Conservation (phyloP, 1,284 basidiomycete genomes). For the Violaceomyces palustris region DNA sequence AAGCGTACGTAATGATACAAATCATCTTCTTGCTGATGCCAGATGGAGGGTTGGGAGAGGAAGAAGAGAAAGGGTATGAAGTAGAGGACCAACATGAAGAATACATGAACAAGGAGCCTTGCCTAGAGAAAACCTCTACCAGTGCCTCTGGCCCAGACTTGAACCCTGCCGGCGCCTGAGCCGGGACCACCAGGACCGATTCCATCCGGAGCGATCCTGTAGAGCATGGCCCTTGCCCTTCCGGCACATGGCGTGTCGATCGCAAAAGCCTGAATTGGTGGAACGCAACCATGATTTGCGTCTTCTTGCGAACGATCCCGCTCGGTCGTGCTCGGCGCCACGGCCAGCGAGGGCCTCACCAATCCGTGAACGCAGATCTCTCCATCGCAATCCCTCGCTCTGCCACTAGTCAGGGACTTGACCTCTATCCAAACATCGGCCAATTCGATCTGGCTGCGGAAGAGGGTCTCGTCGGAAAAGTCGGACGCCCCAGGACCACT, state of each 20-base stretch:
- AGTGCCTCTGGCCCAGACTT: conserved; percentile 27
- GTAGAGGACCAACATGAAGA: too few species aligned
- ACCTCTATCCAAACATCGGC: conserved; percentile 35
- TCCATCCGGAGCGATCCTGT: conserved; percentile 26
- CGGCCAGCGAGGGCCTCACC: conserved; percentile 15
- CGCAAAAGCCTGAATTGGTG: conserved; percentile 18
- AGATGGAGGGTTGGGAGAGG: too few species aligned
- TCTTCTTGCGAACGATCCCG: background rate
- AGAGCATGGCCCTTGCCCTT: conserved; percentile 20
- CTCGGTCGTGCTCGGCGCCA: too few species aligned
- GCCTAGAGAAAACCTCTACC: conserved; percentile 26
- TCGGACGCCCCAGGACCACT: conserved; percentile 27
- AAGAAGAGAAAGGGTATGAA: too few species aligned
- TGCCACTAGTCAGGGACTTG: conserved; percentile 28
- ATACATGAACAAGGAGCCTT: too few species aligned
- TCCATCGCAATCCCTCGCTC: conserved; percentile 35
- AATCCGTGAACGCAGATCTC: conserved; percentile 33
- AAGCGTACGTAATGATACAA: too few species aligned
- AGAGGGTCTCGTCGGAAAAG: conserved; percentile 12
- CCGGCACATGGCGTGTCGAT: conserved; percentile 27
- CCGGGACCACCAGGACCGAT: conserved; percentile 10
- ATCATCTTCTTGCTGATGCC: too few species aligned
- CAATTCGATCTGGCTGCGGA: conserved; percentile 9
- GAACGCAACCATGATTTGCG: background rate
- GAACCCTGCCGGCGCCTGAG: conserved; percentile 17